Evolutionary conservation across 2,329 filamentous ascomycete species (phyloP).

Genomic region (Huntiella decipiens): DNA sequence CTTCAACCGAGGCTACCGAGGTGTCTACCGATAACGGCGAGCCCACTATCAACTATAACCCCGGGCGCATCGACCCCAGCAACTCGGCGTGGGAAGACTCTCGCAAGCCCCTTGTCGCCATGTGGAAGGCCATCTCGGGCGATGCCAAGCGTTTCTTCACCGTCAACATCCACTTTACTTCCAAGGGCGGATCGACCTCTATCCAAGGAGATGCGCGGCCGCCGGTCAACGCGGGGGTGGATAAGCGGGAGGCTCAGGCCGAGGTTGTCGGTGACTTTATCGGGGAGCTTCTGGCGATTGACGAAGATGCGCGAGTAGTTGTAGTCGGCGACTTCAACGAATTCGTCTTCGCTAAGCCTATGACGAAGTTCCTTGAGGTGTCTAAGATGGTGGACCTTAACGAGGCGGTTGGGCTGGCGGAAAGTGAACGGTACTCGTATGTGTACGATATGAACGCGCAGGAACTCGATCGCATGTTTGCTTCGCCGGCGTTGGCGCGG

Average conservation of each 20-base stretch:
- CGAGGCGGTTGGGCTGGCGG: slow-evolving; percentile 31
- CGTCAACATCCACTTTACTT: slow-evolving; percentile 49
- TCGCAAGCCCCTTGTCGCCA: slow-evolving; percentile 48
- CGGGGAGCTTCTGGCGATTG: slow-evolving; percentile 33
- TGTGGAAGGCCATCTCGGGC: slow-evolving; percentile 40
- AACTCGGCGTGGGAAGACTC: slow-evolving; percentile 40
- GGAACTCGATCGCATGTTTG: slow-evolving; percentile 51
- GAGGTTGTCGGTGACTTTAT: slow-evolving; percentile 40
- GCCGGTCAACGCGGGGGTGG: slow-evolving; percentile 45
- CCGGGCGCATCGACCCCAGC: slow-evolving; percentile 44
- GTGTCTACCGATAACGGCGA: slow-evolving; percentile 29
- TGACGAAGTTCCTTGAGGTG: slow-evolving; percentile 31
- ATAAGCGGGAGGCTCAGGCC: slow-evolving; percentile 35
- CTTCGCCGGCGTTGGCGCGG: slow-evolving; percentile 32
- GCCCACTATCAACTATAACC: slow-evolving; percentile 46
- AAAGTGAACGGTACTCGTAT: slow-evolving; percentile 49
- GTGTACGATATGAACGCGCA: slow-evolving; percentile 51
- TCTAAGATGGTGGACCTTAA: slow-evolving; percentile 44
- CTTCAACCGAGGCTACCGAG: slow-evolving; percentile 32
- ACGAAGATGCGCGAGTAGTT: slow-evolving; percentile 38
- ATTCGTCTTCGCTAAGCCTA: slow-evolving; percentile 42
- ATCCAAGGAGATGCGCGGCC: slow-evolving; percentile 47
- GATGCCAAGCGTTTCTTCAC: slow-evolving; percentile 42
- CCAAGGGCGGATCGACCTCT: slow-evolving; percentile 45
- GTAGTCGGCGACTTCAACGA: slow-evolving; percentile 55